phyloP scores from a whole-genome alignment of 148 eudicot genomes.

The Rhododendron vialii region DNA sequence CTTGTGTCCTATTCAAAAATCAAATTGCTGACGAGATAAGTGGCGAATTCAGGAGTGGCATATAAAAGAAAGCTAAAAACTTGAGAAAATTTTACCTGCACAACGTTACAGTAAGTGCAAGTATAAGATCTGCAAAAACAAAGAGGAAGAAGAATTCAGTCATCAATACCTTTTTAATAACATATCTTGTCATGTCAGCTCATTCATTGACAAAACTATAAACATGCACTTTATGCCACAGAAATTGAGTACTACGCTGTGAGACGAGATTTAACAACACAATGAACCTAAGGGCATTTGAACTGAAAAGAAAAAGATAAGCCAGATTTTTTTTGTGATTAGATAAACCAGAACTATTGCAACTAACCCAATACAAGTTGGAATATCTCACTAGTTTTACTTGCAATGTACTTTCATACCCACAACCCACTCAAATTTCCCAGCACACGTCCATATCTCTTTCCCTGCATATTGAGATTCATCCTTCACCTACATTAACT shows the following conservation, averaged over 20 bases:
- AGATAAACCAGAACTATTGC: background rate
- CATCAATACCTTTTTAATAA: background rate
- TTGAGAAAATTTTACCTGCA: slow-evolving; percentile 56
- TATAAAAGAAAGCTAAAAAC: slow-evolving; percentile 9
- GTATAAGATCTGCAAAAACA: slow-evolving; percentile 64
- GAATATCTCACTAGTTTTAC: background rate
- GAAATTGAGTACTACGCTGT: background rate
- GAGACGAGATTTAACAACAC: background rate
- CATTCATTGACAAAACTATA: background rate
- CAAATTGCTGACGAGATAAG: background rate
- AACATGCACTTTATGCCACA: background rate
- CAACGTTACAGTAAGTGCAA: slow-evolving; percentile 64
- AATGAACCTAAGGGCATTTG: background rate
- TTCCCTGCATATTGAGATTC: background rate
- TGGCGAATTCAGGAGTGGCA: background rate
- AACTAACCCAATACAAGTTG: background rate
- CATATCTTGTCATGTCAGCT: background rate
- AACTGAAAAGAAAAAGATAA: background rate
- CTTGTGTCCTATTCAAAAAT: background rate
- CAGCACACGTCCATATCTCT: background rate
- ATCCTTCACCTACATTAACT: background rate
- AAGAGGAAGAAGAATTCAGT: slow-evolving; percentile 16
- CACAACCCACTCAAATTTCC: background rate
- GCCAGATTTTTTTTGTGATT: background rate
- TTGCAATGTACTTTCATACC: background rate